Evolutionary conservation across 2,329 filamentous ascomycete species (phyloP).

Genomic region (Bertia moriformis): DNA sequence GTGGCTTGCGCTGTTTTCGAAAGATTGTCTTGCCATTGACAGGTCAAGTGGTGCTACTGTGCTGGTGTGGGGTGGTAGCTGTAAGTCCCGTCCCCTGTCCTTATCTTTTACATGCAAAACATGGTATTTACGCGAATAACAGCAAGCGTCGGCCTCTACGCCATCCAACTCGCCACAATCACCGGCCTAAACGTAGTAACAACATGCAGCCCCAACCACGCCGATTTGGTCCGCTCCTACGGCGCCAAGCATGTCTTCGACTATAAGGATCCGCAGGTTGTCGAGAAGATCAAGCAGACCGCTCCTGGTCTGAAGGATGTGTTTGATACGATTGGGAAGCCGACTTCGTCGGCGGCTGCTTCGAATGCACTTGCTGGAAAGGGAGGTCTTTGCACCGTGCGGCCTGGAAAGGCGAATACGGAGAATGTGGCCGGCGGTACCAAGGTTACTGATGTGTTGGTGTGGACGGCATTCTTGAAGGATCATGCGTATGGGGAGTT

Average conservation of each 20-base stretch:
- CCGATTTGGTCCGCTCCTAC: constrained; percentile 13
- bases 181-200: constrained; percentile 17
- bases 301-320: constrained; percentile 17
- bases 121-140: too few relatives aligned
- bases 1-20: constrained; percentile 22
- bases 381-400: constrained; percentile 22
- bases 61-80: constrained; percentile 27
- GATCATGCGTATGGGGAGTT: constrained; percentile 19
- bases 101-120: background rate
- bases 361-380: constrained; percentile 14
- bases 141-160: constrained; percentile 22
- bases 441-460: constrained; percentile 23
- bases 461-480: constrained; percentile 25
- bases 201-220: constrained; percentile 17
- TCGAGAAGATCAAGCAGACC: constrained; percentile 15
- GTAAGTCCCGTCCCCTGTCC: constrained; percentile 10
- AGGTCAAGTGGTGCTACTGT: constrained; percentile 9
- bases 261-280: constrained; percentile 19
- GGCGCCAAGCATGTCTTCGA: constrained; percentile 21
- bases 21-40: constrained; percentile 17
- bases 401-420: constrained; percentile 22
- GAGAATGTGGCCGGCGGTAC: constrained; percentile 15
- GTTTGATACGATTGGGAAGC: constrained; percentile 26
- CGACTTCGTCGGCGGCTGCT: constrained; percentile 14
- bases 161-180: constrained; percentile 16